These are phyloP conservation scores for Pascua guehoae DNA, from an alignment of 1,284 basidiomycete species.

Conservation along the genomic window DNA sequence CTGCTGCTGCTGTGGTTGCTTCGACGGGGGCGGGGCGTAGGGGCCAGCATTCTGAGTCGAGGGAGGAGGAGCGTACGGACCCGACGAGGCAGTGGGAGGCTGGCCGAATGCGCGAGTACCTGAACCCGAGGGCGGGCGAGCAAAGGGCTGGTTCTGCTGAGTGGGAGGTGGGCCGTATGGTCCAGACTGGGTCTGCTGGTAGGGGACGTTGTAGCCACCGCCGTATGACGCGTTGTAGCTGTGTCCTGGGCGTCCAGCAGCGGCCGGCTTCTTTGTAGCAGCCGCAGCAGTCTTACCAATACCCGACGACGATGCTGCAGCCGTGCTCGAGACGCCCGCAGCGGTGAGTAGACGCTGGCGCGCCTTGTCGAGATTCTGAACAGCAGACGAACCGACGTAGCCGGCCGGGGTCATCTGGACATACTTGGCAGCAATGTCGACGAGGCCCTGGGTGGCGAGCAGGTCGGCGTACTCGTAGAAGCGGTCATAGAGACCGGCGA, in stretches of 20 bases:
- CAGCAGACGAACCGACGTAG: slow-evolving; percentile 63
- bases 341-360: slow-evolving; percentile 52
- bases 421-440: slow-evolving; percentile 77
- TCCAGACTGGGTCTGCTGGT: not conserved
- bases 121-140: no score
- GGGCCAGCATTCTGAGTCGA: slow-evolving; percentile 18
- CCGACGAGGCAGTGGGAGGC: slow-evolving; percentile 13
- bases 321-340: slow-evolving; percentile 22
- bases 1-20: not conserved
- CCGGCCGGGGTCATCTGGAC: slow-evolving; percentile 74
- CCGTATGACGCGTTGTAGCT: no score
- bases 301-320: slow-evolving; percentile 13
- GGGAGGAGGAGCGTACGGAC: slow-evolving; percentile 30
- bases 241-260: no score
- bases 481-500: slow-evolving; percentile 81
- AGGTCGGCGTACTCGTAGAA: slow-evolving; percentile 96
- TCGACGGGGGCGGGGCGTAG: slow-evolving; percentile 13
- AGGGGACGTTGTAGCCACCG: no score
- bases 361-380: slow-evolving; percentile 60
- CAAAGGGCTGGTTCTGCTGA: not conserved
- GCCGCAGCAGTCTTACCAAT: slow-evolving; percentile 16
- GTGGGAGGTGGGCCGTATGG: not conserved
- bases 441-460: slow-evolving; percentile 81
- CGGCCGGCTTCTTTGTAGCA: not conserved
- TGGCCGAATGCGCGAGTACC: no score